Evolutionary conservation across 2,329 filamentous ascomycete genomes (phyloP).

Genomic region (Xylariaceae sp.): DNA sequence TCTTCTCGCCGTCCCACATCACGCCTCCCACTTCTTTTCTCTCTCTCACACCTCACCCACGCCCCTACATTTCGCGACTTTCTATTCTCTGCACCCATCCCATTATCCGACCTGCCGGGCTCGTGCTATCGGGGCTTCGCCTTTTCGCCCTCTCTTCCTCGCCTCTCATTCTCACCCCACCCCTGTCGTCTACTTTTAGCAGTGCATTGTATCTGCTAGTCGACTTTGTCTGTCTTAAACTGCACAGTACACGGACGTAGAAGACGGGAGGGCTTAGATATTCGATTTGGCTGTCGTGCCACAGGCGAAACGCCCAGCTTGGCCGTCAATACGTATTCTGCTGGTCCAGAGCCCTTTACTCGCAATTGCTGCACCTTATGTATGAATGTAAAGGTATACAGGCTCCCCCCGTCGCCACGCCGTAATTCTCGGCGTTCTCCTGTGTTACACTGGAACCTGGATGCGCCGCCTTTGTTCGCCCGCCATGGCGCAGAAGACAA

Average conservation of each 20-base stretch:
- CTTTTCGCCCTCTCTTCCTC: constrained; percentile 4
- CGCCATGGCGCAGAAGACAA: constrained; percentile 34
- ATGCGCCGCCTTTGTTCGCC: constrained; percentile 33
- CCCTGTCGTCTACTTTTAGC: constrained; percentile 10
- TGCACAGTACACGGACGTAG: constrained; percentile 16
- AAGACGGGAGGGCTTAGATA: constrained; percentile 18
- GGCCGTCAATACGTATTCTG: constrained; percentile 19
- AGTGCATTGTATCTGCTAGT: constrained; percentile 13
- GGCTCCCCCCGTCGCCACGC: constrained; percentile 22
- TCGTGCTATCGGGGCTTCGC: not conserved
- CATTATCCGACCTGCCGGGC: not conserved
- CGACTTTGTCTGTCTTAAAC: constrained; percentile 7
- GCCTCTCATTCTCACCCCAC: constrained; percentile 3
- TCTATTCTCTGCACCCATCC: not conserved
- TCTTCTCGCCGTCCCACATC: constrained; percentile 17
- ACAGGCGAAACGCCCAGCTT: constrained; percentile 21
- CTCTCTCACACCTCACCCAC: constrained; percentile 8
- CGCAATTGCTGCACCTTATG: constrained; percentile 21
- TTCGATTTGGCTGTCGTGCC: constrained; percentile 20
- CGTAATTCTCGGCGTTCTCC: constrained; percentile 29
- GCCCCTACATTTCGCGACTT: not conserved
- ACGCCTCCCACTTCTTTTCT: constrained; percentile 15
- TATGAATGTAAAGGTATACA: constrained; percentile 27
- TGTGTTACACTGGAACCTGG: constrained; percentile 30
- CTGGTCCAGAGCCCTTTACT: constrained; percentile 22